Evolutionary conservation across 2,329 filamentous ascomycete species (phyloP), one percentile per base, ranked within the genome.

Genomic region (Colletotrichum truncatum): DNA sequence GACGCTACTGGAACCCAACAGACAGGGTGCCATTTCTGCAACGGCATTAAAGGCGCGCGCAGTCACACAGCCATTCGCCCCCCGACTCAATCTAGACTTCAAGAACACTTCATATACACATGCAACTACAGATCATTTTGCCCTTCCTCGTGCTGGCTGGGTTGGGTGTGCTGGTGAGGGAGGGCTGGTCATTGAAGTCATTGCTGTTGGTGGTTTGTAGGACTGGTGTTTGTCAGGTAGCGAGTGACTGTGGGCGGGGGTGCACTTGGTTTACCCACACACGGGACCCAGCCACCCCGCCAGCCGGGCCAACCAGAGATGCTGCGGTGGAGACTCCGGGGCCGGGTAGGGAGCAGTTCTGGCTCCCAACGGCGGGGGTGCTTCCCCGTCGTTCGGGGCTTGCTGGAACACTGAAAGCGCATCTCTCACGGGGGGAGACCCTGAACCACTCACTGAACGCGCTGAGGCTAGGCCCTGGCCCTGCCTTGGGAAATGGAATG

Each of bases 291-390:
- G 39, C 26, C 30, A 46, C 9, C 55, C 32, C 56, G 39, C 10
- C 12, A 54, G 23, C 26, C 48, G 48, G 26, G 26, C 62, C 56
- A 64, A 61, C 56, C 30, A 61, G 39, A 25, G 25, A 32, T 12
- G 14, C 9, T 14, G 4, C 11, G 18, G 51, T 16, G 21, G 38
- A 10, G 16, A 7, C 6, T 28, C 6, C 23, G 23, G 51, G 23
- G 32, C 28, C 51, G 28, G 25, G 28, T n/a, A n/a, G 16, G 18
- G 16, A 25, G 21, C 32, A 34, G 30, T 39, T 54, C 34, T 39
- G 53, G 34, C 26, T 34, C 21, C 28, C 45, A 36, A 28, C 54
- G 21, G 53, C 21, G 26, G 45, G 45, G 45, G 9, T 6, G 32
- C 25, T 43, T 41, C n/a, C 38, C n/a, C n/a, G n/a, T n/a, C n/a